Evolutionary conservation across 208 protist species (phyloP).

Genomic region (Trypanosoma congolense): DNA sequence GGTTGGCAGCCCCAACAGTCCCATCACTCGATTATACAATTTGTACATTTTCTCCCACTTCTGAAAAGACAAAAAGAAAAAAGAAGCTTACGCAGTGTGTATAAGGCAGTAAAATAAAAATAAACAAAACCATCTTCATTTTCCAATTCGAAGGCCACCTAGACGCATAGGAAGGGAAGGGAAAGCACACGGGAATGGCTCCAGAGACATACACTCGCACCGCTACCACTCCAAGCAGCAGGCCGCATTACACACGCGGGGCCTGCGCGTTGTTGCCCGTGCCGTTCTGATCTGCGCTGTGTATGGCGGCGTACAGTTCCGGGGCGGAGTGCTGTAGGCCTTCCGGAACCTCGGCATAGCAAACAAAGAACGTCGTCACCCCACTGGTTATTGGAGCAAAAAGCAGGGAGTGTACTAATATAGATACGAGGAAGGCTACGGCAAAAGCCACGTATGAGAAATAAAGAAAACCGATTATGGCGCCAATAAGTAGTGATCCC

Average conservation of each 20-base stretch:
- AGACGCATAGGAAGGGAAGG: too few species aligned
- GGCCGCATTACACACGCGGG: background rate
- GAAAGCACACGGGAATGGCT: too few species aligned
- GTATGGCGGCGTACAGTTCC: constrained; percentile 59
- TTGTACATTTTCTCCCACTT: too few species aligned
- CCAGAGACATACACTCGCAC: background rate
- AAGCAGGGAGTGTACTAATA: constrained; percentile 56
- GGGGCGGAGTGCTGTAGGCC: constrained; percentile 62
- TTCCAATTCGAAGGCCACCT: too few species aligned
- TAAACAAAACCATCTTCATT: too few species aligned
- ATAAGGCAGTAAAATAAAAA: too few species aligned
- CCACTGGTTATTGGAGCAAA: constrained; percentile 67
- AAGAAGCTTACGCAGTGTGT: too few species aligned
- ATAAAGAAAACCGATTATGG: constrained; percentile 33
- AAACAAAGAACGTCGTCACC: constrained; percentile 85
- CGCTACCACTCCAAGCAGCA: background rate
- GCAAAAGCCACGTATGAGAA: constrained; percentile 31
- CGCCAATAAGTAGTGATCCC: constrained; percentile 45
- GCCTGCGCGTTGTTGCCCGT: constrained; percentile 52
- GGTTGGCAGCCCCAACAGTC: too few species aligned
- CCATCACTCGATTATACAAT: too few species aligned
- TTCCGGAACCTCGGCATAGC: constrained; percentile 82
- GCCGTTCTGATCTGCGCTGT: constrained; percentile 40
- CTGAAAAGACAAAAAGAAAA: too few species aligned
- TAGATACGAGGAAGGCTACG: constrained; percentile 43